phyloP scores from a whole-genome alignment of 2,329 filamentous ascomycete genomes.

The Fusarium avenaceum region DNA sequence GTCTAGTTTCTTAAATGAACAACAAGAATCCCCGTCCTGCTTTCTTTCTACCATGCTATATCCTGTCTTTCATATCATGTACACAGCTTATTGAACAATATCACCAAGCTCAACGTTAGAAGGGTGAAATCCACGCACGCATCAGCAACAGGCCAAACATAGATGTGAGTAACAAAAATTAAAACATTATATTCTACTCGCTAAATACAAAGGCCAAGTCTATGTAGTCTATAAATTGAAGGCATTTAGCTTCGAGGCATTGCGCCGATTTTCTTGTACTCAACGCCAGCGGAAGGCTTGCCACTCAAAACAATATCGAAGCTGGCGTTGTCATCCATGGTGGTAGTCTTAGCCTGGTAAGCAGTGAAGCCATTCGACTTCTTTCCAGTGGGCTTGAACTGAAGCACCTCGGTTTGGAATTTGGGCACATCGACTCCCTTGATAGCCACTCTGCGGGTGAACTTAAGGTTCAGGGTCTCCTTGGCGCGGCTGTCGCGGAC shows the following conservation, averaged over 20 bases:
- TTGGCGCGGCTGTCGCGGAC: slow-evolving; percentile 24
- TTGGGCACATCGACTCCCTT: slow-evolving; percentile 11
- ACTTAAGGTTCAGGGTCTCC: slow-evolving; percentile 11
- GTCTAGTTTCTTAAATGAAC: too few relatives aligned
- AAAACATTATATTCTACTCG: not conserved
- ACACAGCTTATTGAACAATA: not conserved
- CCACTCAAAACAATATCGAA: slow-evolving; percentile 32
- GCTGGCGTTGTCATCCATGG: fast-evolving
- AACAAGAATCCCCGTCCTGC: too few relatives aligned
- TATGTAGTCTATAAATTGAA: not conserved
- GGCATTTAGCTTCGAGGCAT: not conserved
- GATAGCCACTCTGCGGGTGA: not conserved
- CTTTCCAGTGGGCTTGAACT: slow-evolving; percentile 38
- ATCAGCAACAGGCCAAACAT: too few relatives aligned
- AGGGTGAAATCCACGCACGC: too few relatives aligned
- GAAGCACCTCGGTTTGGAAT: not conserved
- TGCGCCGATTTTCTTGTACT: not conserved
- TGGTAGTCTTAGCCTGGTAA: slow-evolving; percentile 15
- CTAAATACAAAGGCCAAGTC: not conserved
- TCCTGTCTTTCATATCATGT: not conserved
- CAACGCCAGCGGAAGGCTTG: not conserved
- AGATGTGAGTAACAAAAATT: not conserved
- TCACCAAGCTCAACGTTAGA: not conserved
- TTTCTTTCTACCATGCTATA: too few relatives aligned
- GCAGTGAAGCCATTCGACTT: slow-evolving; percentile 13